phyloP scores from a whole-genome alignment of 164 flowering plant genomes.

The Vitis labrusca region DNA sequence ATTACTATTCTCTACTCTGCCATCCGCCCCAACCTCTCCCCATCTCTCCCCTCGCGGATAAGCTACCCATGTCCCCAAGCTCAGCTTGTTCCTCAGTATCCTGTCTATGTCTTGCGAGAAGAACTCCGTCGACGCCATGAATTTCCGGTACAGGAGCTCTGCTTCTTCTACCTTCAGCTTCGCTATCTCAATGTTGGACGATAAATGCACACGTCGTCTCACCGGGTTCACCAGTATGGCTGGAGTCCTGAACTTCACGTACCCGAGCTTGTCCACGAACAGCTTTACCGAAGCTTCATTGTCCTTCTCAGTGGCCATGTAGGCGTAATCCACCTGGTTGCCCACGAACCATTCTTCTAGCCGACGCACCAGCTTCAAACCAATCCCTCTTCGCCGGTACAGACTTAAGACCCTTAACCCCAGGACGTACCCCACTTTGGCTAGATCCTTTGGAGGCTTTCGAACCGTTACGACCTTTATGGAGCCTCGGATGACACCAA shows the following conservation, averaged over 20 bases:
- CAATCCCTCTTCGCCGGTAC: constrained; percentile 57
- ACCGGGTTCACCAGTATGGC: constrained; percentile 65
- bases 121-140: constrained; percentile 51
- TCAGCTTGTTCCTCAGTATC: constrained; percentile 47
- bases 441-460: constrained; percentile 11
- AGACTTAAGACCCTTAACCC: constrained; percentile 63
- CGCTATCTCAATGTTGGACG: constrained; percentile 28
- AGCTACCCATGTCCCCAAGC: constrained; percentile 77
- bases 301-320: constrained; percentile 78
- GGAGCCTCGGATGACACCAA: constrained; percentile 68
- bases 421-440: constrained; percentile 61
- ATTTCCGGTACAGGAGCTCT: constrained; percentile 40
- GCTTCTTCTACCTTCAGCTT: constrained; percentile 52
- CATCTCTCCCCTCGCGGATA: constrained; percentile 27
- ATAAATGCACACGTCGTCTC: constrained; percentile 4
- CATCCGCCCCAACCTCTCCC: constrained; percentile 9
- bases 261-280: constrained; percentile 49
- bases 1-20: constrained; percentile 16
- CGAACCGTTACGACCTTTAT: constrained; percentile 44
- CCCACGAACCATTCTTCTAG: constrained; percentile 65
- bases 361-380: constrained; percentile 36
- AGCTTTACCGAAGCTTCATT: constrained; percentile 62
- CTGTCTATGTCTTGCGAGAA: constrained; percentile 59
- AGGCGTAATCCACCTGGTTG: constrained; percentile 52
- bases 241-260: constrained; percentile 46